phyloP scores from a whole-genome alignment of 768 basidiomycete species.

The Russula dissimulans region DNA sequence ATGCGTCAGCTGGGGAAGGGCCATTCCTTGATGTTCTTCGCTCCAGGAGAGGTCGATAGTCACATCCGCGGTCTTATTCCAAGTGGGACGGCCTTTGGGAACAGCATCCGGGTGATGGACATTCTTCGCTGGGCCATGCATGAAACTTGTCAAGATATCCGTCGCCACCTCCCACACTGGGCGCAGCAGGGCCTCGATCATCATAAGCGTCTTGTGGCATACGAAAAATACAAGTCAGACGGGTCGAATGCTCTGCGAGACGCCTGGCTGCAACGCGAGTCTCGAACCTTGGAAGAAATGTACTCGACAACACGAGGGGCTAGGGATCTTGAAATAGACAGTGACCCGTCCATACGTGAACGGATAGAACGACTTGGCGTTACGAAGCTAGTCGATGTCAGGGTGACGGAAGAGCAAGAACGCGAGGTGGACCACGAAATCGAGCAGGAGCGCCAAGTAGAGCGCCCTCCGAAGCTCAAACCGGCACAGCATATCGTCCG shows the following conservation, averaged over 20 bases:
- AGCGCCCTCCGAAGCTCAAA: neutral
- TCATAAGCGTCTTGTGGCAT: neutral
- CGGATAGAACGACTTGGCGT: conserved; percentile 6
- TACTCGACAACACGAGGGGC: neutral
- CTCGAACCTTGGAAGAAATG: conserved; percentile 11
- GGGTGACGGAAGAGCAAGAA: conserved; percentile 14
- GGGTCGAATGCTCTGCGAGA: neutral
- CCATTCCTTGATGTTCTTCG: conserved; percentile 16
- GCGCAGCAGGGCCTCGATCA: conserved; percentile 9
- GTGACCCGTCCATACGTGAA: neutral
- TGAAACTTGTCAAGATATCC: conserved; percentile 16
- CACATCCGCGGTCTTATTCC: conserved; percentile 1
- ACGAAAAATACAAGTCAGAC: neutral
- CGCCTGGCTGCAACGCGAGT: conserved; percentile 9
- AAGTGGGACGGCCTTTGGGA: neutral
- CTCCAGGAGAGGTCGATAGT: conserved; percentile 10
- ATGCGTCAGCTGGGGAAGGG: conserved; percentile 17
- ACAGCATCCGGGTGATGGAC: neutral
- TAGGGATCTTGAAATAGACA: neutral
- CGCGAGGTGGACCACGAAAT: conserved; percentile 14
- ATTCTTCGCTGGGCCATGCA: conserved; percentile 16
- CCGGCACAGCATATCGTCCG: neutral
- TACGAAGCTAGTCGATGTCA: neutral
- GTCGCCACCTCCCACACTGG: conserved; percentile 12
- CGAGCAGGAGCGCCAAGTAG: conserved; percentile 7